Base-by-base conservation (phyloP, 805 yeast species). In the Komagataella pseudopastoris region DNA sequence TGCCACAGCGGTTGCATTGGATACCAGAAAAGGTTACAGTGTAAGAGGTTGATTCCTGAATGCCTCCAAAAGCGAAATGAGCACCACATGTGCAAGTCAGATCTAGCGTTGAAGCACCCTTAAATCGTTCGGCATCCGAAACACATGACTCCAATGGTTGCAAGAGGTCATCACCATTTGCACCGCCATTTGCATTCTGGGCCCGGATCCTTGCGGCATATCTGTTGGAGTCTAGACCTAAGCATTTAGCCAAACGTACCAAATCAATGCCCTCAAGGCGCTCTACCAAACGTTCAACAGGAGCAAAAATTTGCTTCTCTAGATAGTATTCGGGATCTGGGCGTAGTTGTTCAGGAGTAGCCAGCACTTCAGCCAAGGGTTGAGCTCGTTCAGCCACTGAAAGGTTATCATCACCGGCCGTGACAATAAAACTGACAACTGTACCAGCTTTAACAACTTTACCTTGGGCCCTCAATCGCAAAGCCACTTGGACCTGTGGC, bases 281-380 rank as follows among this genome's bases (percentile, higher is more conserved):
- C 57, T 84, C 95, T 46, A 91, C 71, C 51, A 93, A 71, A 67
- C 99, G 80, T 62, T 88, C 95, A 7, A 93, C 81, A 3, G 97
- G 97, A 2, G 95, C 89, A 59, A 85, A 80, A 7, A 93, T 77
- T 67, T 93, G 99, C 63, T 88, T 86, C 56, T 83, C 93, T 58
- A 91, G 70, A 63, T 93, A 93, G 62, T 77, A 90, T 45, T 71
- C 74, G 1, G 86, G 75, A 65, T 93, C 99, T 1, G 93, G 88
- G 54, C 65, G 70, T 54, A 83, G 75, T 3, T 68, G 67, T 6
- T 73, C 70, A 44, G 70, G 66, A 51, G 76, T 78, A 39, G 67
- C 62, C 62, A 84, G 64, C 6, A 89, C 76, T 59, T 91, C 97
- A 56, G 78, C 81, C 51, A 88, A 71, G 0, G 96, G 80, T 54